phyloP scores from a whole-genome alignment of 2,329 filamentous ascomycete species.

The Colletotrichum higginsianum region DNA sequence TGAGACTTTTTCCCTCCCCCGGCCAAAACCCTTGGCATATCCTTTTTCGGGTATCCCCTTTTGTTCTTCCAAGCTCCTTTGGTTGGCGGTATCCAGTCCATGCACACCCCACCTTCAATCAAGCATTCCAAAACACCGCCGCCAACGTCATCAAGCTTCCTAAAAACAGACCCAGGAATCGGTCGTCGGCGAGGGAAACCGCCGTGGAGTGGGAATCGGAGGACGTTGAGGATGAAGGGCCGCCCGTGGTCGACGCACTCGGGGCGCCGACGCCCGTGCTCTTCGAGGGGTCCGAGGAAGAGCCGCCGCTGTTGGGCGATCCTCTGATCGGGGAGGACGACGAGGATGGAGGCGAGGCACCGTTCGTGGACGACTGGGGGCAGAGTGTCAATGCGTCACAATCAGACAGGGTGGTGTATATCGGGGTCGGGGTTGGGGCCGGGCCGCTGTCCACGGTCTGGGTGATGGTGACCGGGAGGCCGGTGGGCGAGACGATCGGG shows the following conservation, averaged over 20 bases:
- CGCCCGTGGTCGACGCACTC: background rate
- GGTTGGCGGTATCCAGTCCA: no score
- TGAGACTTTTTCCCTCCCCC: background rate
- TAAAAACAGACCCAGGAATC: constrained; percentile 15
- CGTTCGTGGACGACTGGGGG: constrained; percentile 6
- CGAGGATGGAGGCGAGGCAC: background rate
- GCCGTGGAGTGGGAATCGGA: constrained; percentile 24
- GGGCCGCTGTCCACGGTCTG: background rate
- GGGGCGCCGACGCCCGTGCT: background rate
- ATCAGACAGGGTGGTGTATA: background rate
- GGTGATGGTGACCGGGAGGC: background rate
- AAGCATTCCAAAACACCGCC: constrained; percentile 10
- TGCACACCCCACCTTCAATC: background rate
- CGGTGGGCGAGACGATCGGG: background rate
- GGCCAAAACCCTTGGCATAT: background rate
- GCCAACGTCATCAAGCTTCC: constrained; percentile 16
- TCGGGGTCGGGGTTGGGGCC: background rate
- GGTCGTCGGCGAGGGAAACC: background rate
- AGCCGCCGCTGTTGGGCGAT: background rate
- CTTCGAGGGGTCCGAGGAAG: constrained; percentile 12
- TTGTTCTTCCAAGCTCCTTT: background rate
- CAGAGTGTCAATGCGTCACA: constrained; percentile 2
- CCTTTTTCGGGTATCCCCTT: constrained; percentile 1
- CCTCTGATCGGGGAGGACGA: background rate
- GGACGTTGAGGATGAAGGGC: constrained; percentile 7